A percentile compares a stretch with the other conserved stretches of the same genome.
phyloP scores from a whole-genome alignment of 495 filamentous ascomycete species.

The Xylaria scruposa region DNA sequence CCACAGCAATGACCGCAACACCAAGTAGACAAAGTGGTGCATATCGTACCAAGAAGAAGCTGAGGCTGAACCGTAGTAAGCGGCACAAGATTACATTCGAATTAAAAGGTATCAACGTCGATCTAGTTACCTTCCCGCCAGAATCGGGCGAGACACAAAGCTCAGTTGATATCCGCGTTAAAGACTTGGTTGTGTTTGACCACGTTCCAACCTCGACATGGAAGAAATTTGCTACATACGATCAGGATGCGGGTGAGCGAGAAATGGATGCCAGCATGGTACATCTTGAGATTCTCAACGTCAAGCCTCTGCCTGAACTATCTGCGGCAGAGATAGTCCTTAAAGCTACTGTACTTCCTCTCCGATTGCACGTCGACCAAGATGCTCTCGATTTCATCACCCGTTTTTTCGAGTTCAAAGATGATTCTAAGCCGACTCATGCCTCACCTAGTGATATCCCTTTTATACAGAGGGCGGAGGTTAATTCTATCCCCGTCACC shows the following conservation, averaged over 20 bases:
- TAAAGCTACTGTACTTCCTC: slow-evolving; percentile 81
- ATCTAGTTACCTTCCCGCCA: slow-evolving; percentile 83
- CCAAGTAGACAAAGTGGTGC: slow-evolving; percentile 57
- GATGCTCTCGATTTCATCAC: slow-evolving; percentile 98
- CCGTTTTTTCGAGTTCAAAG: slow-evolving; percentile 96
- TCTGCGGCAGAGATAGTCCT: slow-evolving; percentile 91
- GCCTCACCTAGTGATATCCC: slow-evolving; percentile 72
- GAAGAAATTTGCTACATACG: slow-evolving; percentile 97
- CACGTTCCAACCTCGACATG: slow-evolving; percentile 95
- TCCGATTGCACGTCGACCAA: slow-evolving; percentile 95
- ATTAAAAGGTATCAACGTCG: slow-evolving; percentile 82
- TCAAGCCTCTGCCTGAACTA: slow-evolving; percentile 80
- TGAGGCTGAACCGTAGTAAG: slow-evolving; percentile 84
- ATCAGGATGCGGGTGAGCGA: slow-evolving; percentile 82
- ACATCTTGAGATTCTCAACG: slow-evolving; percentile 85
- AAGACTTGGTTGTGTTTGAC: slow-evolving; percentile 90
- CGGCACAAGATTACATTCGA: slow-evolving; percentile 96
- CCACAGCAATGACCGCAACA: slow-evolving; percentile 68
- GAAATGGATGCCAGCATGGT: slow-evolving; percentile 88
- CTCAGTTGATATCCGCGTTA: slow-evolving; percentile 81
- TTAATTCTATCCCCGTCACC: slow-evolving; percentile 80
- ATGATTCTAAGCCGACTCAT: slow-evolving; percentile 65
- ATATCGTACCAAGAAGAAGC: slow-evolving; percentile 59
- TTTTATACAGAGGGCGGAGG: slow-evolving; percentile 88
- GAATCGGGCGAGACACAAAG: slow-evolving; percentile 80